Evolutionary conservation across 2,329 filamentous ascomycete genomes (phyloP).

Genomic region (Phoma herbarum): DNA sequence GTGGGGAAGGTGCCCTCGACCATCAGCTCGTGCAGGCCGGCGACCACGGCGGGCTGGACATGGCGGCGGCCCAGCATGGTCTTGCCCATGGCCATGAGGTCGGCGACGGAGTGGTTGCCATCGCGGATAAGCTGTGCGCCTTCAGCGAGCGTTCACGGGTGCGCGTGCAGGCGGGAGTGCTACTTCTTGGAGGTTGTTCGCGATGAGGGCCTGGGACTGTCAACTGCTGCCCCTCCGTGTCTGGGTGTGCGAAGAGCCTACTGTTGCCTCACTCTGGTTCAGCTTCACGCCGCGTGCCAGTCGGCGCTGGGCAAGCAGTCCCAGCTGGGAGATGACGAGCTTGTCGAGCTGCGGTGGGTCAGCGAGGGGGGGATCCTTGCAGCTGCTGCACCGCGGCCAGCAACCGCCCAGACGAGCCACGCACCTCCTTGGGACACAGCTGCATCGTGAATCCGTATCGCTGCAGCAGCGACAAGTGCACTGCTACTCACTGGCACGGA

Average conservation of each 20-base stretch:
- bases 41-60: conserved; percentile 82
- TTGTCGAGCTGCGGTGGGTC: conserved; percentile 79
- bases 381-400: background rate
- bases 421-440: conserved; percentile 51
- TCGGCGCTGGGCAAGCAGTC: conserved; percentile 84
- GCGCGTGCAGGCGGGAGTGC: conserved; percentile 22
- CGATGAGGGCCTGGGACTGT: conserved; percentile 73
- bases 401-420: conserved; percentile 19
- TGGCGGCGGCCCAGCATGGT: conserved; percentile 94
- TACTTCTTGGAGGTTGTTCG: conserved; percentile 88
- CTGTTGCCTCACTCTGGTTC: conserved; percentile 88
- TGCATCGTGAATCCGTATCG: conserved; percentile 40
- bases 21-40: conserved; percentile 83
- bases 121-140: conserved; percentile 80
- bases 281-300: conserved; percentile 87
- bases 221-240: background rate
- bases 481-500: background rate
- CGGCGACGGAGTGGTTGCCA: conserved; percentile 89
- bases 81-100: conserved; percentile 90
- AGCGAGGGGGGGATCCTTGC: conserved; percentile 27
- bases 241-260: conserved; percentile 50
- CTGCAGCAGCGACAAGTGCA: background rate
- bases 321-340: conserved; percentile 89
- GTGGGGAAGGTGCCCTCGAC: conserved; percentile 93
- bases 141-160: conserved; percentile 33